Percentiles rank a stretch among this genome's conserved stretches.
Conservation (phyloP, 2,329 filamentous ascomycete genomes). For the Aspergillus clavatus region DNA sequence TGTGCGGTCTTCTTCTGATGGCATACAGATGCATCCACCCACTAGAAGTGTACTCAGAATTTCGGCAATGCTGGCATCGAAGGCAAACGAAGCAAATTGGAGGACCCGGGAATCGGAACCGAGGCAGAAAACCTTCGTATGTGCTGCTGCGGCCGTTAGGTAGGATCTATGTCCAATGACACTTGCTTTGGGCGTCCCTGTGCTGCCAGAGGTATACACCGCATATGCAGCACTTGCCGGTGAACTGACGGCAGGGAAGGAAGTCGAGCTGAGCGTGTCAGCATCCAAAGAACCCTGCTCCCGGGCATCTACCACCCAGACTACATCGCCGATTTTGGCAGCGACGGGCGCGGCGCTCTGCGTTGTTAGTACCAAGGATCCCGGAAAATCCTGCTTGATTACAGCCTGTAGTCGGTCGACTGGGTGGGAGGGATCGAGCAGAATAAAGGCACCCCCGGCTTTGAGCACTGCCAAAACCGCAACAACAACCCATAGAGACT, state of each 20-base stretch:
- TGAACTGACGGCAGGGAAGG: neutral
- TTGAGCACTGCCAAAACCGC: conserved; percentile 10
- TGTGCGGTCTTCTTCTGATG: conserved; percentile 39
- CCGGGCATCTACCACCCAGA: neutral
- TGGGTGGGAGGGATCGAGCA: conserved; percentile 10
- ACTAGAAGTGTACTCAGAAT: conserved; percentile 47
- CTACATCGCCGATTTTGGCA: neutral
- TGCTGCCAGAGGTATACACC: conserved; percentile 42
- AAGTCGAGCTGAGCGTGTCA: neutral
- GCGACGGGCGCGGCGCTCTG: neutral
- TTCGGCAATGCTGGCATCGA: conserved; percentile 48
- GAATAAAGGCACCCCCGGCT: conserved; percentile 11
- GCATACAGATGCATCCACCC: conserved; percentile 54
- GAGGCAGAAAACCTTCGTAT: conserved; percentile 35
- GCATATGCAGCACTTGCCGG: neutral
- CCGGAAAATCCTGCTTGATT: neutral
- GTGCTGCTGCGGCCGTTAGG: conserved; percentile 46
- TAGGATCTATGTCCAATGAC: conserved; percentile 52
- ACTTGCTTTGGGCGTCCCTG: conserved; percentile 51
- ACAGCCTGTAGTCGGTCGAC: conserved; percentile 5
- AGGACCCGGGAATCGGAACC: conserved; percentile 43
- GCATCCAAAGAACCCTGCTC: neutral
- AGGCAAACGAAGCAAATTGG: conserved; percentile 48
- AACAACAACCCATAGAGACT: conserved; percentile 7
- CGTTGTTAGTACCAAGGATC: neutral